Evolutionary conservation across 768 basidiomycete genomes (phyloP).

Genomic region (Tulasnella sp.): DNA sequence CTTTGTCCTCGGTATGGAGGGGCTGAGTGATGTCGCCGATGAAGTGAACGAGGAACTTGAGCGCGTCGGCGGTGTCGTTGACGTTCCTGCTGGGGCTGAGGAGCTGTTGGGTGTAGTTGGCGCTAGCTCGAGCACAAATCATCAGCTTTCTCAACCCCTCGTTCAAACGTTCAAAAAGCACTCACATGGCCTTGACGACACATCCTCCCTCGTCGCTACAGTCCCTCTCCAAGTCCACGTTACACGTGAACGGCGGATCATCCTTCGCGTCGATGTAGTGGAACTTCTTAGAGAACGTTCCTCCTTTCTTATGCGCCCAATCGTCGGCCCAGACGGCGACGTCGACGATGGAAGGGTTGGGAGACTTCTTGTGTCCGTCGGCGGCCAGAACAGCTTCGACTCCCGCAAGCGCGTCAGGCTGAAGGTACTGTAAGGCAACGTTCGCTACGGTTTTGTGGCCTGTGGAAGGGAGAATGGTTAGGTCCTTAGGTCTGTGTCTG

Average conservation of each 20-base stretch:
- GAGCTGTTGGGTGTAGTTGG: not conserved
- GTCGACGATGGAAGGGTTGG: not conserved
- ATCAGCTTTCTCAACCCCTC: not conserved
- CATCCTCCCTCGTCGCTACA: not conserved
- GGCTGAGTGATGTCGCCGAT: conserved; percentile 12
- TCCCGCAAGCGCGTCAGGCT: not conserved
- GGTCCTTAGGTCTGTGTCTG: not conserved
- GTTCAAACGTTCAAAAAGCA: not conserved
- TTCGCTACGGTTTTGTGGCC: conserved; percentile 5
- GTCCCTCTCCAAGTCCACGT: not conserved
- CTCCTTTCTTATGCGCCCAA: not conserved
- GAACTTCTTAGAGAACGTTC: not conserved
- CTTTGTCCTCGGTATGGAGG: not conserved
- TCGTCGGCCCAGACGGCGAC: conserved; percentile 9
- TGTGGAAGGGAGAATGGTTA: not conserved
- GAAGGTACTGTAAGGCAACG: not conserved
- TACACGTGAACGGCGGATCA: not conserved
- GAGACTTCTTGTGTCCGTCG: not conserved
- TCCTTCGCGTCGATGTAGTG: conserved; percentile 11
- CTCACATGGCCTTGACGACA: conserved; percentile 1
- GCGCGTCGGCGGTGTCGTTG: conserved; percentile 4
- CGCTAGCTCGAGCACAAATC: not conserved
- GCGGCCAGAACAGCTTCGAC: not conserved
- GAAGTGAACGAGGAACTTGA: conserved; percentile 12
- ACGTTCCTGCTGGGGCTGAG: not conserved